phyloP scores from a whole-genome alignment of 2,329 filamentous ascomycete genomes.

The Trichoderma cornu-damae region DNA sequence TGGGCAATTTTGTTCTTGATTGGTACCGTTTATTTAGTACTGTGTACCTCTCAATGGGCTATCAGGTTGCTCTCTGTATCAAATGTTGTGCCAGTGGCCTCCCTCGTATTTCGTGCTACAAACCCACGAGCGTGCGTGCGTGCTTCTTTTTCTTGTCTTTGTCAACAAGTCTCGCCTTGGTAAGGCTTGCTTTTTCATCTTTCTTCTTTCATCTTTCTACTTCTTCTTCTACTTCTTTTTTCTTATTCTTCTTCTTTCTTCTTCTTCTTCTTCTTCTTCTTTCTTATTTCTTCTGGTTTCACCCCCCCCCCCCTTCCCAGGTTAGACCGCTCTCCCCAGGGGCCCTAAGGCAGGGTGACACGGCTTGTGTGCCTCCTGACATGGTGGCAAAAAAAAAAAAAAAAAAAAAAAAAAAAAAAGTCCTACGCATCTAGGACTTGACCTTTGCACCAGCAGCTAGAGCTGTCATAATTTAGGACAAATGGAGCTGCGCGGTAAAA shows the following conservation, averaged over 20 bases:
- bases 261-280: too few relatives aligned
- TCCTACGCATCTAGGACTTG: conserved; percentile 18
- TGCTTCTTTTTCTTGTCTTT: not conserved
- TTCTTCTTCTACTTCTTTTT: too few relatives aligned
- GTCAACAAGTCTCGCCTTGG: not conserved
- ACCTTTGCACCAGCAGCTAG: not conserved
- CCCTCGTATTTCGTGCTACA: conserved; percentile 1
- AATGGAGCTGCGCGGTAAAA: not conserved
- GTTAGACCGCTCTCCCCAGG: conserved; percentile 17
- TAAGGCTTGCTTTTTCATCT: not conserved
- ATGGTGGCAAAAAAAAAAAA: conserved; percentile 13
- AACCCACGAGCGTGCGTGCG: not conserved
- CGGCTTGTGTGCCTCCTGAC: conserved; percentile 18
- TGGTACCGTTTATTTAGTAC: too few relatives aligned
- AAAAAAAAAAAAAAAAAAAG: too few relatives aligned
- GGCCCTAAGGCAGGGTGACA: conserved; percentile 18
- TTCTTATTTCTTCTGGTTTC: too few relatives aligned
- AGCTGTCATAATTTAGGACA: conserved; percentile 12
- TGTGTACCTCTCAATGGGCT: too few relatives aligned
- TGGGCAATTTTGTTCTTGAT: too few relatives aligned
- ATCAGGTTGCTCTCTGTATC: not conserved
- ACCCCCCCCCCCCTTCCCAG: too few relatives aligned
- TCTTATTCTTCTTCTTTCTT: too few relatives aligned
- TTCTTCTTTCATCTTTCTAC: too few relatives aligned
- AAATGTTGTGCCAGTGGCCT: not conserved